Percentiles rank a stretch among this genome's conserved stretches.
phyloP scores from a whole-genome alignment of 2,329 filamentous ascomycete genomes.

The Penicillium sp. region DNA sequence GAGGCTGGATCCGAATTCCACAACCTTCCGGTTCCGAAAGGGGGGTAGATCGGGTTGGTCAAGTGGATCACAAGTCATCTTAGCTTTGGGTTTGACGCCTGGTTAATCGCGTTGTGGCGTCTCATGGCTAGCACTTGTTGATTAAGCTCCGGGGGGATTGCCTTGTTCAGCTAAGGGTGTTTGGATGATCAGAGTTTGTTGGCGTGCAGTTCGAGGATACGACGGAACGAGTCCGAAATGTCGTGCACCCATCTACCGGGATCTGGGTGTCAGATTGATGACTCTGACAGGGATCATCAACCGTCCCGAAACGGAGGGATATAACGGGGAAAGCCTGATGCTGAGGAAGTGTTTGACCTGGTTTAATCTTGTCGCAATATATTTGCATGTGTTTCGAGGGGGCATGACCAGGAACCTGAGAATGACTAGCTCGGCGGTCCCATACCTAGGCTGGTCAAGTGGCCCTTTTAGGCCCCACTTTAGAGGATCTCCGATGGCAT shows the following conservation, averaged over 20 bases:
- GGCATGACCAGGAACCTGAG: not conserved
- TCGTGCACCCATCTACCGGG: not conserved
- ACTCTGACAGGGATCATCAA: slow-evolving; percentile 5
- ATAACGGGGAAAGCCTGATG: not conserved
- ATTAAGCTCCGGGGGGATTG: slow-evolving; percentile 10
- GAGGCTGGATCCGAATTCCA: slow-evolving; percentile 14
- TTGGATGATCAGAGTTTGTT: not conserved
- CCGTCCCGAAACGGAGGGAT: slow-evolving; percentile 1
- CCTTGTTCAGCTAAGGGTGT: not conserved
- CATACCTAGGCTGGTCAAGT: not conserved
- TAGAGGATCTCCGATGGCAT: slow-evolving; percentile 18
- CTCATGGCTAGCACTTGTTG: not conserved
- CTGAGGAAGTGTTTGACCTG: not conserved
- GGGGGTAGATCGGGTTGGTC: slow-evolving; percentile 1
- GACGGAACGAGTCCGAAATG: slow-evolving; percentile 6
- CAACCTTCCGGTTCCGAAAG: slow-evolving; percentile 1
- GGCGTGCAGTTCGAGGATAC: not conserved
- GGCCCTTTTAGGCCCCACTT: slow-evolving; percentile 1
- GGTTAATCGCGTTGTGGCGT: slow-evolving; percentile 8
- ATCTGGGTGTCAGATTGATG: slow-evolving; percentile 12
- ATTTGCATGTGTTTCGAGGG: not conserved
- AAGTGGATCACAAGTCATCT: slow-evolving; percentile 8
- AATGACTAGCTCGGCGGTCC: not conserved
- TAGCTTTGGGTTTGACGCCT: slow-evolving; percentile 5
- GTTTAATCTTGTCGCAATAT: not conserved